These are phyloP conservation scores for Hapsidospora chrysogenum DNA, from an alignment of 495 filamentous ascomycete species.

Conservation along the genomic window DNA sequence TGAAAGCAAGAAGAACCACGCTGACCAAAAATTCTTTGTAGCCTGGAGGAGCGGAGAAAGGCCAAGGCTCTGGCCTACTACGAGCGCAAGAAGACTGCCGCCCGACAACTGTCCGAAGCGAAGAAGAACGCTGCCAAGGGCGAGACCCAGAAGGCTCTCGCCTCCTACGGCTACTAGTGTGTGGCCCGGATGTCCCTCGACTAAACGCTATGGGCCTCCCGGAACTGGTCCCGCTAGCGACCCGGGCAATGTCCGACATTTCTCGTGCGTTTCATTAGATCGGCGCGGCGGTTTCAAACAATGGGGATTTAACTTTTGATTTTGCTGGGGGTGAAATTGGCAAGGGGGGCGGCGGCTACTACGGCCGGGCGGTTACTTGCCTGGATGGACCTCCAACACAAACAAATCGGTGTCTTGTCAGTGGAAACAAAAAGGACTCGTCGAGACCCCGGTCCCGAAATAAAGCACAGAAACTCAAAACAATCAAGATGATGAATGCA, in stretches of 20 bases:
- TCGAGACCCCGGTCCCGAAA: slow-evolving; percentile 2
- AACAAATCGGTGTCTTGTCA: slow-evolving; percentile 1
- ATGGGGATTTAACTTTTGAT: slow-evolving; percentile 3
- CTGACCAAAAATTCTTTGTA: slow-evolving; percentile 17
- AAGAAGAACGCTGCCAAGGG: slow-evolving; percentile 79
- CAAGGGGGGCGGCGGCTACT: slow-evolving; percentile 2
- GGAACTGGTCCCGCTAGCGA: slow-evolving; percentile 1
- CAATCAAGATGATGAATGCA: slow-evolving; percentile 1
- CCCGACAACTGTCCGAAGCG: slow-evolving; percentile 76
- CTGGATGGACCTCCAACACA: not conserved
- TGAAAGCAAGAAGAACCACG: not conserved
- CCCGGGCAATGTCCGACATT: slow-evolving; percentile 2
- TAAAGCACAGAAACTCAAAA: slow-evolving; percentile 2
- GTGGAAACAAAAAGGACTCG: too few relatives aligned
- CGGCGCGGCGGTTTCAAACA: slow-evolving; percentile 5
- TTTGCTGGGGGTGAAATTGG: slow-evolving; percentile 5
- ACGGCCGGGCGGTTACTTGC: not conserved
- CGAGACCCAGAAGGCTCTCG: slow-evolving; percentile 37
- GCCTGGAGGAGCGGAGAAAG: slow-evolving; percentile 97
- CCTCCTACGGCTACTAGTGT: slow-evolving; percentile 39
- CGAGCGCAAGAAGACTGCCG: slow-evolving; percentile 93
- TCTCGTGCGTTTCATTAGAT: slow-evolving; percentile 5
- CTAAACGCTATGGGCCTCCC: not conserved
- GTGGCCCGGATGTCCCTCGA: slow-evolving; percentile 1
- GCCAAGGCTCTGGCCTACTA: slow-evolving; percentile 98